Base-by-base conservation (phyloP, 257 asterid species). In the Echium plantagineum region DNA sequence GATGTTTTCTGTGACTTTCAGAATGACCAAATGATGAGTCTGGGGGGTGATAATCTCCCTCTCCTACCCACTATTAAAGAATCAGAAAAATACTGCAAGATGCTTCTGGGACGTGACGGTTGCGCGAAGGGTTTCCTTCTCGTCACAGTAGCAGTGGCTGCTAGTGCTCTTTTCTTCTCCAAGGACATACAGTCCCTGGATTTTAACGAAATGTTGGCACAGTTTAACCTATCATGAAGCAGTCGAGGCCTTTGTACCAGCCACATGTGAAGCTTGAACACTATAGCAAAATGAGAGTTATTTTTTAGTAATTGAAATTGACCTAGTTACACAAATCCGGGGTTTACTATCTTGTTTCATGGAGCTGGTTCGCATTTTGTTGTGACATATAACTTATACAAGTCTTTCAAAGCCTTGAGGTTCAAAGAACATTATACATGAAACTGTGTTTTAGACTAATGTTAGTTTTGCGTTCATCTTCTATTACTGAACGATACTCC, bases 61-160 rank as follows among this genome's bases (percentile, higher is more conserved):
- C 42, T 22, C 8, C 46, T 7, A 32, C 15, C 63, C 49, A 42
- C 49, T 28, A 17, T 73, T 28, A 68, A 68, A 59, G 74, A 68
- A 19, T 66, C 74, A 17, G 68, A 68, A 18, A 73, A 64, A 58
- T 68, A 57, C 22, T 68, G 71, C 74, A 73, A 68, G 71, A 42
- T 21, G 15, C 59, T 68, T 28, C 49, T 51, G 0, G 62, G 74
- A 12, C 55, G 59, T 19, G 71, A 35, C 52, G 66, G 66, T 15
- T 72, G 76, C 63, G 10, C 55, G 38, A 62, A 58, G 62, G 61
- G 62, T 53, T 54, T 62, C 1, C 21, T 66, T 61, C 17, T 72
- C 6, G 22, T 72, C 48, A 48, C 63, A 46, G 60, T 48, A 32
- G 66, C n/a, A 4, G 66, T 21, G 10, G 72, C 60, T 17, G 66